phyloP scores from a whole-genome alignment of 768 basidiomycete species.

The Phaeotremella skinneri region DNA sequence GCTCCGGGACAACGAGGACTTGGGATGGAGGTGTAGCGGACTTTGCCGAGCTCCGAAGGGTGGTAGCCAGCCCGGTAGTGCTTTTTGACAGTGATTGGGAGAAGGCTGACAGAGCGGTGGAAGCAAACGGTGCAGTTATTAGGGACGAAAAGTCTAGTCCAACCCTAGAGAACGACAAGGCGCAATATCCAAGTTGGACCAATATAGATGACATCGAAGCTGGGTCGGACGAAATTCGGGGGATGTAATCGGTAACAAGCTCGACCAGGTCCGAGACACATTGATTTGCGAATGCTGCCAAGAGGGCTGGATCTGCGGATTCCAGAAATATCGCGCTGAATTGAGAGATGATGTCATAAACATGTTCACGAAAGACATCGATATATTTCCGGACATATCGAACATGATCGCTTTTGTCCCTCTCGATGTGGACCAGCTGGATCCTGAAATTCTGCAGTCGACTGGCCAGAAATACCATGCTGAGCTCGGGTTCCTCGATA shows the following conservation, averaged over 20 bases:
- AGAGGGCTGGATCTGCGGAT: slow-evolving; percentile 52
- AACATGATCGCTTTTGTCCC: slow-evolving; percentile 68
- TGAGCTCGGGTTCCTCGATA: slow-evolving; percentile 70
- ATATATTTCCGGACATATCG: slow-evolving; percentile 81
- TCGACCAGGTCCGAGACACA: slow-evolving; percentile 40
- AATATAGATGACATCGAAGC: slow-evolving; percentile 74
- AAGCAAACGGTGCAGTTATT: slow-evolving; percentile 65
- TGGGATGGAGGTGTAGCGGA: slow-evolving; percentile 27
- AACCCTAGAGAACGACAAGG: slow-evolving; percentile 83
- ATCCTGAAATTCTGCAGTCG: slow-evolving; percentile 64
- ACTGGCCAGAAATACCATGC: slow-evolving; percentile 76
- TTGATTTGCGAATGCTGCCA: slow-evolving; percentile 64
- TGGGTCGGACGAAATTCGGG: slow-evolving; percentile 54
- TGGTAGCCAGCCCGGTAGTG: slow-evolving; percentile 33
- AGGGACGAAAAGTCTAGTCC: slow-evolving; percentile 82
- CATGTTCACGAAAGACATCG: slow-evolving; percentile 86
- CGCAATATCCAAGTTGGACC: slow-evolving; percentile 91
- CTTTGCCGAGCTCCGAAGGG: slow-evolving; percentile 35
- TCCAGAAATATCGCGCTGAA: slow-evolving; percentile 86
- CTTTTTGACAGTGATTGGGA: slow-evolving; percentile 58
- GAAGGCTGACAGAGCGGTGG: slow-evolving; percentile 63
- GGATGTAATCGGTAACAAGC: slow-evolving; percentile 62
- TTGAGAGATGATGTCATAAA: slow-evolving; percentile 87
- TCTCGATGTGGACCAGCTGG: slow-evolving; percentile 59
- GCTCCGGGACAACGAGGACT: slow-evolving; percentile 37